Evolutionary conservation across 225 moss, liverwort and hornwort genomes (phyloP).

Genomic region (Bryoerythrophyllum caledonicum): DNA sequence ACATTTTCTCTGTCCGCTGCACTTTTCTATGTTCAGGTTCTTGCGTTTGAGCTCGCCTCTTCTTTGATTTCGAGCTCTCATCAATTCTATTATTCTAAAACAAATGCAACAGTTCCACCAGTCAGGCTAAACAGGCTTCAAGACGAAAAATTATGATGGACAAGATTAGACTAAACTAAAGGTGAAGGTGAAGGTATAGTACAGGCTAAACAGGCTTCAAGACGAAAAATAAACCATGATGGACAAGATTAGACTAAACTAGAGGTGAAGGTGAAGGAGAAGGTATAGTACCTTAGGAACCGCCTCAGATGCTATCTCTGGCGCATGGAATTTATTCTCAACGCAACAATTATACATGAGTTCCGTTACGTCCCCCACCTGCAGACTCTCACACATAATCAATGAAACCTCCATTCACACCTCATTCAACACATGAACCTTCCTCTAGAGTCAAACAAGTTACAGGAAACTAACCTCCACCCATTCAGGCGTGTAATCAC

Average conservation of each 20-base stretch:
- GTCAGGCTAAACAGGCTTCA: slow-evolving; percentile 19
- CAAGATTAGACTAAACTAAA: slow-evolving; percentile 13
- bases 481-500: slow-evolving; percentile 95
- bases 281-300: slow-evolving; percentile 63
- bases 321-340: slow-evolving; percentile 67
- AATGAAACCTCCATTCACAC: background rate
- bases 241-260: slow-evolving; percentile 4
- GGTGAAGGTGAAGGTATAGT: slow-evolving; percentile 14
- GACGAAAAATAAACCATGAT: slow-evolving; percentile 8
- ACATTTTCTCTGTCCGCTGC: slow-evolving; percentile 69
- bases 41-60: slow-evolving; percentile 50
- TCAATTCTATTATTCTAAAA: slow-evolving; percentile 60
- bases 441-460: background rate
- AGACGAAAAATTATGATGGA: slow-evolving; percentile 8
- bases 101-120: slow-evolving; percentile 8
- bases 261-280: slow-evolving; percentile 18
- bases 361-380: slow-evolving; percentile 85
- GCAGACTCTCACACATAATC: slow-evolving; percentile 25
- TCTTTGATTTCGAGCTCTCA: slow-evolving; percentile 40
- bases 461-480: slow-evolving; percentile 65
- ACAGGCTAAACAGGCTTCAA: slow-evolving; percentile 21
- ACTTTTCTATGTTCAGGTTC: slow-evolving; percentile 91
- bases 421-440: background rate
- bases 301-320: slow-evolving; percentile 46
- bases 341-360: slow-evolving; percentile 66